These are phyloP conservation scores for Termitomyces sp. DNA, from an alignment of 768 basidiomycete genomes.

Conservation along the genomic window DNA sequence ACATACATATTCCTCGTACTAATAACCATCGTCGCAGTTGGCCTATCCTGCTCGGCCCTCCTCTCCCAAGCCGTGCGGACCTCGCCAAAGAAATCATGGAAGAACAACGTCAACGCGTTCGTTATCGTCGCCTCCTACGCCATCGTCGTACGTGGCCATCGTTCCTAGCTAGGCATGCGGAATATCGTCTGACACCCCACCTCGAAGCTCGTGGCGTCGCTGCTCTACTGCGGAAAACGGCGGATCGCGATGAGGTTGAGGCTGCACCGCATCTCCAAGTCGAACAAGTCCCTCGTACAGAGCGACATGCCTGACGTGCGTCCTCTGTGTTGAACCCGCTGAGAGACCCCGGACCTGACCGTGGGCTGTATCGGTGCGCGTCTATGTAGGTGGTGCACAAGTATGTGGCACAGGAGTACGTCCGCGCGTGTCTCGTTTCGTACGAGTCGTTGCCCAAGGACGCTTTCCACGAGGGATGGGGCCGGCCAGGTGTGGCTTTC, in stretches of 20 bases:
- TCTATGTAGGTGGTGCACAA: slow-evolving; percentile 52
- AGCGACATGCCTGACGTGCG: slow-evolving; percentile 60
- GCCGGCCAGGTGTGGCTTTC: slow-evolving; percentile 49
- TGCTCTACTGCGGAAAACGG: slow-evolving; percentile 63
- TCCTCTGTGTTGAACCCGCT: not conserved
- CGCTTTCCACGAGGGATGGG: slow-evolving; percentile 70
- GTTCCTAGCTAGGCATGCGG: not conserved
- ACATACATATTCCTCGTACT: slow-evolving; percentile 51
- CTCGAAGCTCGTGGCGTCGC: slow-evolving; percentile 47
- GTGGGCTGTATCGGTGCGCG: not conserved
- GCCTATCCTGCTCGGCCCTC: slow-evolving; percentile 59
- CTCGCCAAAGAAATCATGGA: slow-evolving; percentile 48
- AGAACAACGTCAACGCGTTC: slow-evolving; percentile 61
- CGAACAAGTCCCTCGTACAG: slow-evolving; percentile 44
- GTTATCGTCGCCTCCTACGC: slow-evolving; percentile 69
- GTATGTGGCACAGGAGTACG: slow-evolving; percentile 70
- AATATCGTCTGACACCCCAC: not conserved
- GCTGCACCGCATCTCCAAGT: slow-evolving; percentile 64
- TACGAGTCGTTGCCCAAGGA: slow-evolving; percentile 69
- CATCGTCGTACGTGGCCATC: slow-evolving; percentile 48
- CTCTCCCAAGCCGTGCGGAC: slow-evolving; percentile 72
- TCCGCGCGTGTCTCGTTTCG: slow-evolving; percentile 66
- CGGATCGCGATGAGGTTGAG: slow-evolving; percentile 60
- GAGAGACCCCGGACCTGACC: not conserved
- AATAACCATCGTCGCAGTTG: slow-evolving; percentile 45